Base-by-base conservation (phyloP, 179 eudicot genomes). In the Silene coronaria region DNA sequence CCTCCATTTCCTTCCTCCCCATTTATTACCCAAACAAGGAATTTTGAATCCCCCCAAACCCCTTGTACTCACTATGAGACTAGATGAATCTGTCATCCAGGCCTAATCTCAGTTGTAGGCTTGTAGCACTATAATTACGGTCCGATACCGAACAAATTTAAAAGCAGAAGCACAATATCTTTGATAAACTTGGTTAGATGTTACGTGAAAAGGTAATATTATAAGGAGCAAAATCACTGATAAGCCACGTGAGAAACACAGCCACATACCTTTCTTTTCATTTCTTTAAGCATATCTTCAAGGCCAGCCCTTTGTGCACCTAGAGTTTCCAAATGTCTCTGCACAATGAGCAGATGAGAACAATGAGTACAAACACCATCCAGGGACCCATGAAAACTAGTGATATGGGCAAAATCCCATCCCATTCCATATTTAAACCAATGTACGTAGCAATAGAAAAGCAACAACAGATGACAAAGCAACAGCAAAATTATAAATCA, bases 221-320 rank as follows among this genome's bases (percentile, higher is more conserved):
- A 24, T 19, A 70, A 9, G 46, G 38, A 59, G 3, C 8, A 58
- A 58, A 62, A 64, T 36, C 48, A 72, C 21, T 34, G n/a, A 32
- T 16, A 58, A 21, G 57, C 16, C 58, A 75, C 63, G 70, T n/a
- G 16, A 57, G 27, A 12, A 58, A 46, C 27, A 34, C 11, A 57
- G 16, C 10, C 57, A 79, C n/a, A 42, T 75, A 89, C 99, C 97
- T 95, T 95, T 85, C 93, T 88, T 85, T 91, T 93, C 97, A 93
- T 95, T 74, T 95, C 99, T 87, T 95, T 95, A 74, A 95, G 91
- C 99, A 95, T 95, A 86, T 95, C 99, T 79, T 95, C 99, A 80
- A 95, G 97, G 63, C 97, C 97, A 64, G 99, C 99, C 63, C 97
- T 86, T 78, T 95, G 93, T 51, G 97, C 90, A 80, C 99, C 97